Evolutionary conservation across 2,329 filamentous ascomycete genomes (phyloP).

Genomic region (Diaporthe capsici): DNA sequence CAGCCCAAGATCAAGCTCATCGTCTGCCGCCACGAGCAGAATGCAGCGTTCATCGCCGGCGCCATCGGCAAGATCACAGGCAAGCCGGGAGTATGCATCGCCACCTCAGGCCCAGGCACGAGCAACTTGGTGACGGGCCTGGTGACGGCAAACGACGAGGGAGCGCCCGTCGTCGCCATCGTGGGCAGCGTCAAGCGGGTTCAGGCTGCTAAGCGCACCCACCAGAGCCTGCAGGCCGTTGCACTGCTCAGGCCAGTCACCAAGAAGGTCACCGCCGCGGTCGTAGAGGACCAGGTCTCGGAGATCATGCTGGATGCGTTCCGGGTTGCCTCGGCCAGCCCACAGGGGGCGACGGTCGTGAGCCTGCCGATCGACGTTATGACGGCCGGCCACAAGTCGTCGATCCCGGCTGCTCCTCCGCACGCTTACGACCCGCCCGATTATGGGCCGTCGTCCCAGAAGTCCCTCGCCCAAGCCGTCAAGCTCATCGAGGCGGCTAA

Average conservation of each 20-base stretch:
- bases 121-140: conserved; percentile 62
- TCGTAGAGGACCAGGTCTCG: conserved; percentile 62
- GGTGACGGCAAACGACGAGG: conserved; percentile 62
- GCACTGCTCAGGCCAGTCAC: conserved; percentile 59
- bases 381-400: conserved; percentile 52
- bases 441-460: conserved; percentile 55
- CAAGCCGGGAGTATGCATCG: conserved; percentile 60
- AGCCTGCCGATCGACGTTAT: conserved; percentile 62
- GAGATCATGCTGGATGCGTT: conserved; percentile 63
- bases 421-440: conserved; percentile 56
- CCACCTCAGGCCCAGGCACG: conserved; percentile 62
- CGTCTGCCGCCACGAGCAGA: conserved; percentile 64
- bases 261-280: conserved; percentile 58
- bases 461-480: conserved; percentile 52
- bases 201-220: conserved; percentile 60
- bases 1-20: conserved; percentile 62
- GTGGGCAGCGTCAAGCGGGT: conserved; percentile 61
- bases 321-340: conserved; percentile 56
- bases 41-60: conserved; percentile 64
- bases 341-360: conserved; percentile 59
- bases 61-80: conserved; percentile 62
- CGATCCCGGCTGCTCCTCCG: conserved; percentile 54
- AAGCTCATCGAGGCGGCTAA: conserved; percentile 51
- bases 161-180: conserved; percentile 62
- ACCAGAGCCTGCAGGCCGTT: conserved; percentile 60